phyloP scores from a whole-genome alignment of 331 rosid genomes.

The Quercus phellos region DNA sequence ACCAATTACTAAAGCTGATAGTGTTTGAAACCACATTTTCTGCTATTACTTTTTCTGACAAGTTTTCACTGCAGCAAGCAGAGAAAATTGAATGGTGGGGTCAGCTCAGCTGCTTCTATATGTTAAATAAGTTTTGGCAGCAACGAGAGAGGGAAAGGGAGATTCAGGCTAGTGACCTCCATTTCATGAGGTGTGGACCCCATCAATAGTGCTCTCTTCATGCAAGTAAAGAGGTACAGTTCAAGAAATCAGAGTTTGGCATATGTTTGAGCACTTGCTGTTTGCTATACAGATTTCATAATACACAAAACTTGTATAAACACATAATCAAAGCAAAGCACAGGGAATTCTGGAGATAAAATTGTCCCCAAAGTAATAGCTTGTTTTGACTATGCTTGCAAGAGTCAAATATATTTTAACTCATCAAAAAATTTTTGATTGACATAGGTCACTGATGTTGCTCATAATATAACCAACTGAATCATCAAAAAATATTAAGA shows the following conservation, averaged over 20 bases:
- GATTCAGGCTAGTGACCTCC: too few relatives aligned
- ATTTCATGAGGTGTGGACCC: too few relatives aligned
- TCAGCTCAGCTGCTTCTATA: not conserved
- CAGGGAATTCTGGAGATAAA: not conserved
- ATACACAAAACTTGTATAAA: not conserved
- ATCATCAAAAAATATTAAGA: not conserved
- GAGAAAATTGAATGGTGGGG: not conserved
- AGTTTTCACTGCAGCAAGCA: not conserved
- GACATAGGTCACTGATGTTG: not conserved
- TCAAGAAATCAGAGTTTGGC: not conserved
- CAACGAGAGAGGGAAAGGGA: too few relatives aligned
- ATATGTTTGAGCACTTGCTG: not conserved
- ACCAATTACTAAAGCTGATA: not conserved
- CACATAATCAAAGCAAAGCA: not conserved
- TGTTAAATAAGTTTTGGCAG: too few relatives aligned
- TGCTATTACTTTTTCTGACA: not conserved
- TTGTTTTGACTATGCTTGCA: not conserved
- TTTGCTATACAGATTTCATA: not conserved
- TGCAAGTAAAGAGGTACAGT: not conserved
- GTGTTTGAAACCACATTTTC: not conserved
- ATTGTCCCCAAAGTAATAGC: not conserved
- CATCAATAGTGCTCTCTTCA: not conserved
- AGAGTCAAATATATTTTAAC: not conserved
- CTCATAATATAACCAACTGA: not conserved
- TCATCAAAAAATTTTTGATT: not conserved